Evolutionary conservation across 1,284 basidiomycete genomes (phyloP).

Genomic region (Cutaneotrichosporon dermatis): DNA sequence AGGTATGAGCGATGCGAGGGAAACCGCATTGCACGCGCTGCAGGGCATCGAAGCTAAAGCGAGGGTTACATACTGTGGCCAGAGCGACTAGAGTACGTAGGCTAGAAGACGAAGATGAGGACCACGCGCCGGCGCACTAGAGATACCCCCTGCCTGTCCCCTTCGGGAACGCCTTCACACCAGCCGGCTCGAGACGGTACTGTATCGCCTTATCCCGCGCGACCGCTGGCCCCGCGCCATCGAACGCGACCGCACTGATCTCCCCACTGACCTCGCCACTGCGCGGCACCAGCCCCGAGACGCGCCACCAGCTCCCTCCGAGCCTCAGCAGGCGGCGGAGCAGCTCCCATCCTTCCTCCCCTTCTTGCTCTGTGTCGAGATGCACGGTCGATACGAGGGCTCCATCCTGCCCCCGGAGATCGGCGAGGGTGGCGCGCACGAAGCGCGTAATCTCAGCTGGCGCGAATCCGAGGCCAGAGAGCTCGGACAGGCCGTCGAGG

Average conservation of each 20-base stretch:
- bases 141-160: conserved; percentile 49
- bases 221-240: neutral
- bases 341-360: conserved; percentile 14
- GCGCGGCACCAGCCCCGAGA: conserved; percentile 37
- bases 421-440: conserved; percentile 30
- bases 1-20: too few relatives aligned
- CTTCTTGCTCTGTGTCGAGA: conserved; percentile 21
- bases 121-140: conserved; percentile 12
- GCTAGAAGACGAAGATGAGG: too few relatives aligned
- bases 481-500: conserved; percentile 40
- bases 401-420: conserved; percentile 10
- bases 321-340: conserved; percentile 28
- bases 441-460: conserved; percentile 29
- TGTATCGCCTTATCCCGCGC: conserved; percentile 36
- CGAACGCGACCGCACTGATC: conserved; percentile 11
- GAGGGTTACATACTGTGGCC: too few relatives aligned
- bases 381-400: conserved; percentile 35
- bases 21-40: too few relatives aligned
- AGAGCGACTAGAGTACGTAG: too few relatives aligned
- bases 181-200: conserved; percentile 42
- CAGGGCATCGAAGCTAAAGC: too few relatives aligned
- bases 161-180: conserved; percentile 47
- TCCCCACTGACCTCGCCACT: conserved; percentile 47
- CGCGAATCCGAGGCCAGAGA: conserved; percentile 33
- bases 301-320: conserved; percentile 41